Conservation (phyloP, 2,329 filamentous ascomycete species). For the Hypoxylon sp. region DNA sequence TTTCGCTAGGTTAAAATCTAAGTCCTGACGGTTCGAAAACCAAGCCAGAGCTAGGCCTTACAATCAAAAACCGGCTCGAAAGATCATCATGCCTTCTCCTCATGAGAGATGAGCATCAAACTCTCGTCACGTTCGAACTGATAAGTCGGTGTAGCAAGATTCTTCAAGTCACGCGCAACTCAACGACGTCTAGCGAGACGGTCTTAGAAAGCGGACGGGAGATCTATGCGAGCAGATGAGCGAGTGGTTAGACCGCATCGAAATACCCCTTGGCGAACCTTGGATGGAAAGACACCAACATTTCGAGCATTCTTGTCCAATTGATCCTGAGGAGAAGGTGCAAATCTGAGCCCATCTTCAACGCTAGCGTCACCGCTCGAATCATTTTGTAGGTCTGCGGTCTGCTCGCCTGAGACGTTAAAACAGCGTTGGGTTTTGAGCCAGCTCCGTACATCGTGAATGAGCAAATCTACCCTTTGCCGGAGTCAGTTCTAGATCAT, state of each 20-base stretch:
- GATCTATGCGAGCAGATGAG: slow-evolving; percentile 20
- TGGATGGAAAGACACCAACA: slow-evolving; percentile 9
- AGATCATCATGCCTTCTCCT: slow-evolving; percentile 17
- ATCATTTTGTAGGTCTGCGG: slow-evolving; percentile 3
- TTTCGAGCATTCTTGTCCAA: neutral
- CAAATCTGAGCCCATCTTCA: slow-evolving; percentile 4
- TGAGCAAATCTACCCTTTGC: neutral
- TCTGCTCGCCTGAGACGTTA: neutral
- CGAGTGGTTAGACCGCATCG: slow-evolving; percentile 15
- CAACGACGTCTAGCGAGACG: slow-evolving; percentile 7
- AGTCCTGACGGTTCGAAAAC: slow-evolving; percentile 13
- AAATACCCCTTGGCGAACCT: slow-evolving; percentile 1
- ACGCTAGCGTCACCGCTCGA: slow-evolving; percentile 8
- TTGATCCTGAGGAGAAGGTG: slow-evolving; percentile 10
- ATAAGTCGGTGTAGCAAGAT: slow-evolving; percentile 1
- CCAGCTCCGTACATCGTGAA: slow-evolving; percentile 7
- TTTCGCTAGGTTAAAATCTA: slow-evolving; percentile 38
- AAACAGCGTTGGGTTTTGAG: slow-evolving; percentile 10
- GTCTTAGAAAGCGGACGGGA: slow-evolving; percentile 13
- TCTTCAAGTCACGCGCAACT: slow-evolving; percentile 11
- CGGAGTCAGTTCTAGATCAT: neutral
- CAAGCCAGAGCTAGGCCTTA: slow-evolving; percentile 24
- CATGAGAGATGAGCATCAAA: slow-evolving; percentile 2
- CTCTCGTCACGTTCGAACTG: slow-evolving; percentile 1
- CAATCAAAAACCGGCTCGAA: slow-evolving; percentile 17